Percentiles rank a stretch among this genome's conserved stretches.
Evolutionary conservation across 139 green algal genomes (phyloP).

Genomic region (Coccomyxa sp.): DNA sequence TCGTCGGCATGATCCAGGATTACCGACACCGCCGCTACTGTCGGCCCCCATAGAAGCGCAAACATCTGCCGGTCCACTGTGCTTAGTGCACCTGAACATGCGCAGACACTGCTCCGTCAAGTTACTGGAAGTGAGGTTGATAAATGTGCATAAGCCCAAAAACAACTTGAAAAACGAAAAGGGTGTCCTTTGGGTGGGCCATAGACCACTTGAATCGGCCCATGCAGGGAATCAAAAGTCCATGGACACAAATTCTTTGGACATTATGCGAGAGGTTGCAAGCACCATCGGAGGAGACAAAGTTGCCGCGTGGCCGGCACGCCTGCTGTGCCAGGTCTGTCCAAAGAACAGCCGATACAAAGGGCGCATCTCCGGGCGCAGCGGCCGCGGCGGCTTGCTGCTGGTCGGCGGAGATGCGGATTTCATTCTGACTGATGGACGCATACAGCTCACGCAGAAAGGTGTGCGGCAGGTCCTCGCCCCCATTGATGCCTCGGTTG

Average conservation of each 20-base stretch:
- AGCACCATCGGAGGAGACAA: background rate
- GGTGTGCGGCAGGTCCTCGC: slow-evolving; percentile 57
- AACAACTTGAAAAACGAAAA: background rate
- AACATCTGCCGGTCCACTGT: slow-evolving; percentile 87
- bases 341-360: slow-evolving; percentile 57
- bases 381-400: slow-evolving; percentile 4
- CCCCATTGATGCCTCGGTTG: slow-evolving; percentile 76
- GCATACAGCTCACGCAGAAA: slow-evolving; percentile 60
- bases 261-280: background rate
- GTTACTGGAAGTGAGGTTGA: background rate
- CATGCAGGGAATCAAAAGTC: no score
- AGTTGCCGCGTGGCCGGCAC: slow-evolving; percentile 26
- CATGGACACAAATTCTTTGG: no score
- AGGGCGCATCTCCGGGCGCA: no score
- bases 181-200: no score
- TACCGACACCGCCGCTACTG: slow-evolving; percentile 83
- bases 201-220: no score
- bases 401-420: slow-evolving; percentile 55
- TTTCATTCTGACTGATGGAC: slow-evolving; percentile 65
- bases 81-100: background rate
- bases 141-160: background rate
- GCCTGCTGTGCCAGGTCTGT: slow-evolving; percentile 39
- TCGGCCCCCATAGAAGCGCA: slow-evolving; percentile 79
- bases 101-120: background rate
- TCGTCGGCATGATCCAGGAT: slow-evolving; percentile 80